phyloP scores from a whole-genome alignment of 2,329 filamentous ascomycete genomes.

The Hypoxylon sp. region DNA sequence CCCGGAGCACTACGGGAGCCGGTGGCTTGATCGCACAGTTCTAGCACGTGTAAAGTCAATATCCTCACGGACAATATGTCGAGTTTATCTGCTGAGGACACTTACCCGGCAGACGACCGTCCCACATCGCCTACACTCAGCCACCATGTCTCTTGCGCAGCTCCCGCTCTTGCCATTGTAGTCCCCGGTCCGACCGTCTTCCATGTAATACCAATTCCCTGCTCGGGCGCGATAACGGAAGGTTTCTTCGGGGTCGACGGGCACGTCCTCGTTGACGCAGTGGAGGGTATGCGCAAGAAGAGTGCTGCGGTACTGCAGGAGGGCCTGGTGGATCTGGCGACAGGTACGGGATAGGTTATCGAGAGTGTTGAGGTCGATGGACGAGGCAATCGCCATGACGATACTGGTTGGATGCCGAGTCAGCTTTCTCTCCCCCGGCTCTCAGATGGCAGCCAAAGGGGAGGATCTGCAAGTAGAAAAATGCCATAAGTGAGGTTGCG shows the following conservation, averaged over 20 bases:
- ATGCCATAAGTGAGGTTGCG: conserved; percentile 52
- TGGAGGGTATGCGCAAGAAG: conserved; percentile 82
- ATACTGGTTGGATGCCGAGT: conserved; percentile 68
- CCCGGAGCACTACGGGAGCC: conserved; percentile 74
- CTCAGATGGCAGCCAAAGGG: conserved; percentile 37
- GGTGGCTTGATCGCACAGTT: conserved; percentile 93
- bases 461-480: conserved; percentile 45
- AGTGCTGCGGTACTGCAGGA: conserved; percentile 83
- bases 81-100: conserved; percentile 28
- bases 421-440: conserved; percentile 36
- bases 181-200: conserved; percentile 61
- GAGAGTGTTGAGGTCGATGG: conserved; percentile 88
- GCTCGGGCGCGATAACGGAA: conserved; percentile 71
- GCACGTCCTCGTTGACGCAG: conserved; percentile 79
- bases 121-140: conserved; percentile 83
- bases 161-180: conserved; percentile 77
- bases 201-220: conserved; percentile 72
- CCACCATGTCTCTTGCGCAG: conserved; percentile 91
- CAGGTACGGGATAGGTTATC: conserved; percentile 87
- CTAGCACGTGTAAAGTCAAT: conserved; percentile 61
- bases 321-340: conserved; percentile 80
- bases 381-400: conserved; percentile 79
- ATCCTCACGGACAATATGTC: conserved; percentile 20
- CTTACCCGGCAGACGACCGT: conserved; percentile 85
- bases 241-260: conserved; percentile 68